Conservation (phyloP, 2,329 filamentous ascomycete species). For the Aspergillus ruber region DNA sequence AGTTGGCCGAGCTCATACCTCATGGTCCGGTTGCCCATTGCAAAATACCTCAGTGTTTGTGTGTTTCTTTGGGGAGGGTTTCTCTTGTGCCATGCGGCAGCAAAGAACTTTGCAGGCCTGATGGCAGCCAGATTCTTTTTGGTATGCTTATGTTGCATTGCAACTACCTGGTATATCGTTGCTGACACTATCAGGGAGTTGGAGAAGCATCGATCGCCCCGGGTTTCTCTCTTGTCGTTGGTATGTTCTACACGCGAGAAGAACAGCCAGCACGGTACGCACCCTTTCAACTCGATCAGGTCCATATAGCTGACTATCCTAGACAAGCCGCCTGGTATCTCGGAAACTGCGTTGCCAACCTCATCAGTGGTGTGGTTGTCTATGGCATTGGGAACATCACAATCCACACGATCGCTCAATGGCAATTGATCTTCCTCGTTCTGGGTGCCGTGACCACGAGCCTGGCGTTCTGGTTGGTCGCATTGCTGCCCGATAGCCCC, state of each 20-base stretch:
- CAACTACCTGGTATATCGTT: not conserved
- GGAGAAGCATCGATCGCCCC: constrained; percentile 25
- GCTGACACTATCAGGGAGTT: constrained; percentile 12
- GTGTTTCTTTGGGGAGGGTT: constrained; percentile 29
- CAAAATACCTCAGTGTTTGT: constrained; percentile 23
- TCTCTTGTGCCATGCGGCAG: constrained; percentile 27
- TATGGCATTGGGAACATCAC: constrained; percentile 23
- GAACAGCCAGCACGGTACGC: constrained; percentile 24
- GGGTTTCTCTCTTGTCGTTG: constrained; percentile 32
- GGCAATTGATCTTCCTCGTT: constrained; percentile 27
- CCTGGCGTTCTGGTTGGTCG: constrained; percentile 11
- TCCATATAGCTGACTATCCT: too few species aligned
- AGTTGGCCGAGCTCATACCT: constrained; percentile 35
- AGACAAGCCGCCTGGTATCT: constrained; percentile 30
- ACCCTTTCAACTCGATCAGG: not conserved
- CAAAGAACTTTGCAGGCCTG: constrained; percentile 23
- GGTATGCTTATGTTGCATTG: constrained; percentile 7
- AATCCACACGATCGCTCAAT: constrained; percentile 12
- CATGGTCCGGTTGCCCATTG: constrained; percentile 27
- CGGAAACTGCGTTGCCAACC: constrained; percentile 26
- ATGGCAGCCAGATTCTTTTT: constrained; percentile 28
- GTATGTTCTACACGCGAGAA: constrained; percentile 29
- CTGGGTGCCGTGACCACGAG: constrained; percentile 23
- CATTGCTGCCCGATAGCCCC: constrained; percentile 23
- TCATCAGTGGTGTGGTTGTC: constrained; percentile 24